phyloP scores from a whole-genome alignment of 2,329 filamentous ascomycete species.

The Botrytis porri region DNA sequence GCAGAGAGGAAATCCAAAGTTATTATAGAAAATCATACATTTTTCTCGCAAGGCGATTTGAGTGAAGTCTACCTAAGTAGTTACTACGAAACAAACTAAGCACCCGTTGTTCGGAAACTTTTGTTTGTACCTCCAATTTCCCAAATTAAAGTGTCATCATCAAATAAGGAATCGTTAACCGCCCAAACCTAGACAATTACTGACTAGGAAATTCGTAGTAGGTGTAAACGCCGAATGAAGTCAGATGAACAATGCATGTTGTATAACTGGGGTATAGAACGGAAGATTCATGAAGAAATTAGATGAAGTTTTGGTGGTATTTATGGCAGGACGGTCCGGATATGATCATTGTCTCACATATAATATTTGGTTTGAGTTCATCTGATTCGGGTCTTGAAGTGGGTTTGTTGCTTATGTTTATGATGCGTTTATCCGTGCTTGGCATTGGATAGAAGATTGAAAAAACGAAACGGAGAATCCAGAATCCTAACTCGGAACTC shows the following conservation, averaged over 20 bases:
- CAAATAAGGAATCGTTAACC: constrained; percentile 12
- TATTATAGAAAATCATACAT: background rate
- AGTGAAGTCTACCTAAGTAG: background rate
- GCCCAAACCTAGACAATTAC: background rate
- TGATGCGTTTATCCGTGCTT: constrained; percentile 13
- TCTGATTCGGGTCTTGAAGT: constrained; percentile 4
- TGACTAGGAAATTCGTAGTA: background rate
- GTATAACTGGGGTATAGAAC: constrained; percentile 6
- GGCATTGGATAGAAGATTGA: background rate
- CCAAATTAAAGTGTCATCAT: constrained; percentile 16
- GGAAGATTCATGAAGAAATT: constrained; percentile 6
- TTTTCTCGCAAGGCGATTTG: background rate
- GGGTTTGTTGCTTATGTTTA: background rate
- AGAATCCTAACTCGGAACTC: background rate
- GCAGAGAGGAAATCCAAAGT: background rate
- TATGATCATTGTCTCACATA: constrained; percentile 17
- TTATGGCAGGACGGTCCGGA: constrained; percentile 23
- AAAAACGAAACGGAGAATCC: background rate
- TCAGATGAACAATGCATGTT: constrained; percentile 9
- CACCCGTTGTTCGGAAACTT: constrained; percentile 1
- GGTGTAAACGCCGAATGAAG: background rate
- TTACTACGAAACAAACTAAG: background rate
- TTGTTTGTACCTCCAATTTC: constrained; percentile 14
- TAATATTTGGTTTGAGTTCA: constrained; percentile 14
- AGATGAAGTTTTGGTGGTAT: constrained; percentile 1